Evolutionary conservation across 306 rosid genomes (phyloP).

Genomic region (Pyrus betulifolia): DNA sequence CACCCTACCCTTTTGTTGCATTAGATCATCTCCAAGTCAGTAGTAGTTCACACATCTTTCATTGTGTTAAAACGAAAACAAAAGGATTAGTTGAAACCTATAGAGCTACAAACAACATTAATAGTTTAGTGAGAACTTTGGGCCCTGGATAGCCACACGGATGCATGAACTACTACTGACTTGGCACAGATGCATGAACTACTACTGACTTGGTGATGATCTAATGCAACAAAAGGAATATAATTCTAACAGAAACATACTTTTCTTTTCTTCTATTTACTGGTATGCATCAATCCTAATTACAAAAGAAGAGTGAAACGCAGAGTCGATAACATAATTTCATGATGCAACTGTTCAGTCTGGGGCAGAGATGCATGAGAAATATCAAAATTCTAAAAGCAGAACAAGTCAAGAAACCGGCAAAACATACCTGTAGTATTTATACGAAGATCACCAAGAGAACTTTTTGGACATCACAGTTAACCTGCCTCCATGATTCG

Average conservation of each 20-base stretch:
- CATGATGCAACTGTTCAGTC: background rate
- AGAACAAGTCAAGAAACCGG: background rate
- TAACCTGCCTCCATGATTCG: constrained; percentile 5
- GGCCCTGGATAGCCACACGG: background rate
- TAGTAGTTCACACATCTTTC: no score
- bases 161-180: background rate
- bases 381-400: background rate
- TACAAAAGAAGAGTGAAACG: background rate
- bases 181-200: background rate
- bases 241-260: no score
- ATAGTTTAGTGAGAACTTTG: background rate
- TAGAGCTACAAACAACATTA: background rate
- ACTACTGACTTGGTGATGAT: background rate
- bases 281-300: no score
- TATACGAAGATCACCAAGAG: background rate
- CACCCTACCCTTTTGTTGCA: no score
- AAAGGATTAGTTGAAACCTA: background rate
- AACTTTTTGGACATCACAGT: constrained; percentile 8
- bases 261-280: no score
- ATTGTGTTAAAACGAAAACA: background rate
- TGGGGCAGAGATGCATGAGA: background rate
- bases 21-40: no score
- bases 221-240: background rate
- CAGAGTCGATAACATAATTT: background rate
- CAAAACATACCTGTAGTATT: constrained; percentile 3